Conservation (phyloP, 2,329 filamentous ascomycete genomes). For the Fusarium coicis region DNA sequence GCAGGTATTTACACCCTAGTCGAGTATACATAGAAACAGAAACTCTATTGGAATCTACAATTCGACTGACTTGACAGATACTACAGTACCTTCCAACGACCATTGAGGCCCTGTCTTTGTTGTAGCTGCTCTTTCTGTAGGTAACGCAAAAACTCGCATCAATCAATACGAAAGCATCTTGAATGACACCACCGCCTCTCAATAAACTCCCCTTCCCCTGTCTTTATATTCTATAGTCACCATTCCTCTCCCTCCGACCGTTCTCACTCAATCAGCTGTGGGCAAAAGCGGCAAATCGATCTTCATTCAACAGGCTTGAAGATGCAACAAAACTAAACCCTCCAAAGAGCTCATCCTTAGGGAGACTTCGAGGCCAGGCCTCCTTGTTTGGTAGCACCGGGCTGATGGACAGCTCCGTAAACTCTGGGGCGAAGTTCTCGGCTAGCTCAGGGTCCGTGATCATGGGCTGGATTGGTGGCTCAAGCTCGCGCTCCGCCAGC, state of each 20-base stretch:
- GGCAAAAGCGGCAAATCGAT: slow-evolving; percentile 52
- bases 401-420: slow-evolving; percentile 86
- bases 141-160: slow-evolving; percentile 14
- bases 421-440: slow-evolving; percentile 95
- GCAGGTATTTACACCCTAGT: neutral
- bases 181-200: neutral
- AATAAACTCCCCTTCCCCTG: slow-evolving; percentile 2
- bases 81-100: neutral
- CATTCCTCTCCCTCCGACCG: neutral
- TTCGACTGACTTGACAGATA: neutral
- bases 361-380: slow-evolving; percentile 52
- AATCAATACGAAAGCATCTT: slow-evolving; percentile 7
- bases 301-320: slow-evolving; percentile 64
- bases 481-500: slow-evolving; percentile 82
- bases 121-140: neutral
- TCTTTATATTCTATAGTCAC: neutral
- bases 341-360: slow-evolving; percentile 68
- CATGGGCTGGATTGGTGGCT: slow-evolving; percentile 89
- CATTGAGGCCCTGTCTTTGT: neutral
- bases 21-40: neutral
- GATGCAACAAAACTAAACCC: slow-evolving; percentile 73
- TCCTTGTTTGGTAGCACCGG: slow-evolving; percentile 67
- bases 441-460: slow-evolving; percentile 96
- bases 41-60: neutral
- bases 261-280: slow-evolving; percentile 22